Percentiles rank a stretch among this genome's conserved stretches.
These are phyloP conservation scores for Ramularia collo-cygni DNA, from an alignment of 2,329 filamentous ascomycete species.

Conservation along the genomic window DNA sequence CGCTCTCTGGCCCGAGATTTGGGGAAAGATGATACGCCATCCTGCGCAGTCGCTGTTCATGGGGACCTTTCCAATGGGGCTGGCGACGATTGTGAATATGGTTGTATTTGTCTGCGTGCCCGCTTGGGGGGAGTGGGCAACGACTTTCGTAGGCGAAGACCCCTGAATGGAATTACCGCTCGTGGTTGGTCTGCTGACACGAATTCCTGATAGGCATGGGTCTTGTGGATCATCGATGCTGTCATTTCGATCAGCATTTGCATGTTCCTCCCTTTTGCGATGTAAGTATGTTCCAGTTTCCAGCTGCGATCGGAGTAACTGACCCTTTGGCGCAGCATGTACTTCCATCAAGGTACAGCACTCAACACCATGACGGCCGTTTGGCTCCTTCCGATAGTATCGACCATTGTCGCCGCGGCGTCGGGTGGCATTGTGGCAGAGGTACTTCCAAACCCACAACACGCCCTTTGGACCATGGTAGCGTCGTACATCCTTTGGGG, in stretches of 20 bases:
- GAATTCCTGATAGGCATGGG: conserved; percentile 39
- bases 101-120: conserved; percentile 25
- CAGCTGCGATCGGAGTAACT: too few relatives aligned
- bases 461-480: conserved; percentile 57
- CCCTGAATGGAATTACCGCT: too few relatives aligned
- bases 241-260: conserved; percentile 40
- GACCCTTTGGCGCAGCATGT: conserved; percentile 18
- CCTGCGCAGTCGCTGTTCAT: conserved; percentile 62
- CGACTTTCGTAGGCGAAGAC: too few relatives aligned
- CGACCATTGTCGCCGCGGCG: conserved; percentile 58
- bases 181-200: too few relatives aligned
- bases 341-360: conserved; percentile 33
- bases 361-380: conserved; percentile 54
- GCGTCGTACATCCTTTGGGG: conserved; percentile 64
- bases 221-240: conserved; percentile 45
- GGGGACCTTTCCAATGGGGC: conserved; percentile 34
- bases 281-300: conserved; percentile 3
- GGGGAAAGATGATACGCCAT: conserved; percentile 59
- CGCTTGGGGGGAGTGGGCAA: conserved; percentile 35
- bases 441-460: conserved; percentile 48
- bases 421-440: conserved; percentile 58
- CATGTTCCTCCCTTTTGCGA: conserved; percentile 5
- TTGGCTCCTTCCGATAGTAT: conserved; percentile 60
- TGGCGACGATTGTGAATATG: conserved; percentile 27
- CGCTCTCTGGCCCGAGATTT: conserved; percentile 58